Evolutionary conservation across 352 stramenopile species (phyloP), one percentile per base, ranked within the genome.

Genomic region (Peronospora farinosa): DNA sequence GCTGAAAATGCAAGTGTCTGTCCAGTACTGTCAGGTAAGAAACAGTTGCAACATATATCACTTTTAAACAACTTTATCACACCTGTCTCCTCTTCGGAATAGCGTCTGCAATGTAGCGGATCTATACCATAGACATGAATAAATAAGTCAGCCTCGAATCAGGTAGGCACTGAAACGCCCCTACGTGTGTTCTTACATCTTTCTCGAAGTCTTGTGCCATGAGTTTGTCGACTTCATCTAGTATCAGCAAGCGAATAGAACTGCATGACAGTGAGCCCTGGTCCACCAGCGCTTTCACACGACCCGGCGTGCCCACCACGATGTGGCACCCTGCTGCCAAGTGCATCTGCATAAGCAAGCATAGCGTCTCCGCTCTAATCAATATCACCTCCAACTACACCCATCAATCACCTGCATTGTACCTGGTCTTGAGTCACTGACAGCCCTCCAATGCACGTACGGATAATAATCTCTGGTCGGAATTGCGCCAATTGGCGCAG

Each of bases 211-310:
- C 77, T 16, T 49, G 41, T 35, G 65, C 57, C 23, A 92, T 63
- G n/a, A 92, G 62, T 46, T 90, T 90, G 65, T 92, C 81, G 12
- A 88, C 78, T 66, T 92, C 78, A 33, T 92, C 81, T n/a, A 92
- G 45, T 12, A 89, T 67, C 6, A 92, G 46, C 38, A 92, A 47
- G 13, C 76, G 68, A 50, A 90, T 69, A 4, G 63, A 45, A 40
- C 68, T 67, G 27, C 69, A 75, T 9, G 45, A 55, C 11, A 90
- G 57, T 13, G 69, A 51, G 17, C 72, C 62, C 27, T 84, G 69
- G 36, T 84, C 69, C 10, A 92, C 68, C 11, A 92, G 73, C 42
- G 72, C 74, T 12, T 79, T 77, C 25, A 92, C 72, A 25, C 78
- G 78, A 5, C 81, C 81, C 7, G 81, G 81, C 0, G 81, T 89